Percentiles rank a stretch among this genome's conserved stretches.
These are phyloP conservation scores for Agrocybe pediades DNA, from an alignment of 768 basidiomycete species.

Conservation along the genomic window DNA sequence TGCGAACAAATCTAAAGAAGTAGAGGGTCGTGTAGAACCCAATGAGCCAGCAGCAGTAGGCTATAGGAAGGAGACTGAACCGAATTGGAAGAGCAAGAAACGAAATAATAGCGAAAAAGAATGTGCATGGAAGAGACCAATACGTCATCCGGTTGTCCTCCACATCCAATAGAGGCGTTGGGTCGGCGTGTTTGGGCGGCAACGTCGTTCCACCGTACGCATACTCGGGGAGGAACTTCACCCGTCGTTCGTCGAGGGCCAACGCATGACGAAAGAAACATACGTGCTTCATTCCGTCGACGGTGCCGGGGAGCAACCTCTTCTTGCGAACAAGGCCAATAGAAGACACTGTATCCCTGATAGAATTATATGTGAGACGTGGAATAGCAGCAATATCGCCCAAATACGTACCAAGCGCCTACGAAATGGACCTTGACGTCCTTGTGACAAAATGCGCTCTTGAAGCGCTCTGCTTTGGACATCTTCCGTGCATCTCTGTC, in stretches of 20 bases:
- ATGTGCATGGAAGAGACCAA: background rate
- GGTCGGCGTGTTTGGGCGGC: background rate
- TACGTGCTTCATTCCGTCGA: constrained; percentile 24
- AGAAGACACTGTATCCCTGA: constrained; percentile 39
- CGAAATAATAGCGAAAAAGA: too few species aligned
- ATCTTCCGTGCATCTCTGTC: background rate
- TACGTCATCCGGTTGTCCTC: too few species aligned
- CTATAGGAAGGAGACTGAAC: too few species aligned
- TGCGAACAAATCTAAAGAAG: too few species aligned
- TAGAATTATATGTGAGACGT: background rate
- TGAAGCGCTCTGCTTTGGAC: constrained; percentile 18
- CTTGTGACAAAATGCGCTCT: constrained; percentile 18
- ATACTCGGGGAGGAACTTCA: constrained; percentile 36
- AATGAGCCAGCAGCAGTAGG: too few species aligned
- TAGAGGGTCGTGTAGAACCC: too few species aligned
- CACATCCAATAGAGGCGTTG: too few species aligned
- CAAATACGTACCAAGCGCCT: constrained; percentile 3
- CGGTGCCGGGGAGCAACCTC: constrained; percentile 17
- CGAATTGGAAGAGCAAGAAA: too few species aligned
- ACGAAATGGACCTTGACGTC: constrained; percentile 30
- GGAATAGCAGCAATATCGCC: background rate
- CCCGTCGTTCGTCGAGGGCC: constrained; percentile 35
- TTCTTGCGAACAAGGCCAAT: constrained; percentile 26
- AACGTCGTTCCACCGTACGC: constrained; percentile 12
- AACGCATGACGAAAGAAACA: constrained; percentile 37